phyloP scores from a whole-genome alignment of 768 basidiomycete genomes.

The Steccherinum ochraceum region DNA sequence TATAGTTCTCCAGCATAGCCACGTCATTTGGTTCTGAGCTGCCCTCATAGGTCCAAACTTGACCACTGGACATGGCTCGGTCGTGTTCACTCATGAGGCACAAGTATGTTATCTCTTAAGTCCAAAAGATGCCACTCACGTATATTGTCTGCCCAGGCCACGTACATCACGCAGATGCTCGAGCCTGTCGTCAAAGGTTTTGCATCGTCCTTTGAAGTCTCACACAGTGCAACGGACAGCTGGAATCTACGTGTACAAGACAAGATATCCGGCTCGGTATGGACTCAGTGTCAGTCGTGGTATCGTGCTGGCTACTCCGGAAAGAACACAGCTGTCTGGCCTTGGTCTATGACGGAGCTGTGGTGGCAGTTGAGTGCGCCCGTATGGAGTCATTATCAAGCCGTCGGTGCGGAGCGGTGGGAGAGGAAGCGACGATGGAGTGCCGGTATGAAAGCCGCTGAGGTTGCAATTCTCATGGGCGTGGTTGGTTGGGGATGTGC shows the following conservation, averaged over 20 bases:
- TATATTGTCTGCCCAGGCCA: constrained; percentile 3
- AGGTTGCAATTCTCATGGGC: no score
- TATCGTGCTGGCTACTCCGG: constrained; percentile 3
- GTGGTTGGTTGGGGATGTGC: no score
- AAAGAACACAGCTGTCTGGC: constrained; percentile 10
- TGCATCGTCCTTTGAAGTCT: constrained; percentile 18
- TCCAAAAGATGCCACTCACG: no score
- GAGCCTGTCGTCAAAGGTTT: constrained; percentile 7
- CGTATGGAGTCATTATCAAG: constrained; percentile 9
- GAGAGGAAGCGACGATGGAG: no score
- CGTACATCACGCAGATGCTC: constrained; percentile 13
- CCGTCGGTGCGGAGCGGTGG: not conserved
- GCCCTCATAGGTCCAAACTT: constrained; percentile 18
- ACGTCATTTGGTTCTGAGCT: no score
- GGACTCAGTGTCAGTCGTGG: constrained; percentile 7
- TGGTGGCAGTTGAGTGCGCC: constrained; percentile 10
- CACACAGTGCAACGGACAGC: constrained; percentile 6
- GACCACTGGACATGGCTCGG: constrained; percentile 16
- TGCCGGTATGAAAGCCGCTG: no score
- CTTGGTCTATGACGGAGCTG: constrained; percentile 2
- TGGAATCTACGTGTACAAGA: constrained; percentile 22
- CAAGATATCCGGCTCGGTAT: not conserved
- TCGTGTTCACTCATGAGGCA: constrained; percentile 14
- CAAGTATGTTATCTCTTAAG: no score
- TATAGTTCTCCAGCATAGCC: no score